Conservation (phyloP, 305 asterid species). For the Solanum hybrid region DNA sequence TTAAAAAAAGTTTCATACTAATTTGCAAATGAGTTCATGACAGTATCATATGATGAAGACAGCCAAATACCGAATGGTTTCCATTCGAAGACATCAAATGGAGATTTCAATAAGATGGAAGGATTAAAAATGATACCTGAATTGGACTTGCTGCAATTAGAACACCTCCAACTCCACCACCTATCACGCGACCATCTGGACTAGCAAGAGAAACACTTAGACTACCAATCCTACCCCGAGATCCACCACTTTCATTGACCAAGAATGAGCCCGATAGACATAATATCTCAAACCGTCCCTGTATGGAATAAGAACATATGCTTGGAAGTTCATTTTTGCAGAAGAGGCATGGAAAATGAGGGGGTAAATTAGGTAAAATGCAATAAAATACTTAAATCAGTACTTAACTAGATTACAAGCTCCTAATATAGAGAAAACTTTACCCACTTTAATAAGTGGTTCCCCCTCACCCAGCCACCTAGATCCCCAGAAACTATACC, state of each 20-base stretch:
- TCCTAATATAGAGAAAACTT: background rate
- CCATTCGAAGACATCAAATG: background rate
- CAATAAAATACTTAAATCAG: background rate
- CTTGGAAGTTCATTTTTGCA: background rate
- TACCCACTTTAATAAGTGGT: background rate
- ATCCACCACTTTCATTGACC: conserved; percentile 29
- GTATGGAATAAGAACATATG: conserved; percentile 8
- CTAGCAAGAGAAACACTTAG: conserved; percentile 64
- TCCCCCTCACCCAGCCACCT: background rate
- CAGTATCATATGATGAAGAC: background rate
- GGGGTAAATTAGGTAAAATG: background rate
- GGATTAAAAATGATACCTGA: conserved; percentile 41
- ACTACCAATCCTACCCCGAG: conserved; percentile 49
- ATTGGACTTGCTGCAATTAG: conserved; percentile 78
- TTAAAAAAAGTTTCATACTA: background rate
- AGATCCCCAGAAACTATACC: background rate
- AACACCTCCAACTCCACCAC: conserved; percentile 75
- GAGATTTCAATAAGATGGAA: background rate
- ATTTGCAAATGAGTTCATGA: background rate
- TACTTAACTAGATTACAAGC: background rate
- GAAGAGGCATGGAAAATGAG: background rate
- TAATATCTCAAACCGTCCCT: conserved; percentile 79
- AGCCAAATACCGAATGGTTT: background rate
- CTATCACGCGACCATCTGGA: conserved; percentile 77
- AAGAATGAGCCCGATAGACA: conserved; percentile 68